phyloP scores from a whole-genome alignment of 441 rosid species.

The Viola pubescens region DNA sequence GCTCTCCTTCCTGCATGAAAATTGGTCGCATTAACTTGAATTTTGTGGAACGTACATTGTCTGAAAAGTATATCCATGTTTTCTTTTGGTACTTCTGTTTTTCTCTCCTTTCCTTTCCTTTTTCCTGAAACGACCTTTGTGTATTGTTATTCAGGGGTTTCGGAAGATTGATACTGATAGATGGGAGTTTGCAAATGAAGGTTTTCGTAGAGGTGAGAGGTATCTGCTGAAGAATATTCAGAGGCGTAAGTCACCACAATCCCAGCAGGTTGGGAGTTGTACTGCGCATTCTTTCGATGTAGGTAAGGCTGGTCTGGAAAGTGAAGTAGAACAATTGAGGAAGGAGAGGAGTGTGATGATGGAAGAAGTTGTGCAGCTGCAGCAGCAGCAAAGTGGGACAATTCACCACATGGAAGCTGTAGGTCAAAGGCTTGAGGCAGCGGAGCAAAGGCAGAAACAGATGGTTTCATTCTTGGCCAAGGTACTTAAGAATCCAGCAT shows the following conservation, averaged over 20 bases:
- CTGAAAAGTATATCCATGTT: neutral
- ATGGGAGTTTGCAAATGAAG: conserved; percentile 92
- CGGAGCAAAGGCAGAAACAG: conserved; percentile 71
- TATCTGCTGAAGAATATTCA: conserved; percentile 73
- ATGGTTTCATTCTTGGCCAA: conserved; percentile 76
- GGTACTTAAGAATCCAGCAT: conserved; percentile 57
- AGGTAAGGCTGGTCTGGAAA: conserved; percentile 37
- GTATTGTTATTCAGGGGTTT: conserved; percentile 61
- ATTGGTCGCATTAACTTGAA: conserved; percentile 14
- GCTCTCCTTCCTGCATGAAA: conserved; percentile 12
- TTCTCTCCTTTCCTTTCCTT: no score
- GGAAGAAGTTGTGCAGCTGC: conserved; percentile 76
- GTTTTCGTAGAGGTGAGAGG: conserved; percentile 65
- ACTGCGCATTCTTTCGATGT: conserved; percentile 36
- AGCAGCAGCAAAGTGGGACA: conserved; percentile 53
- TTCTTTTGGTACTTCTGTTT: conserved; percentile 5
- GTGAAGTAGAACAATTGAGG: conserved; percentile 58
- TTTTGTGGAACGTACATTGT: conserved; percentile 7
- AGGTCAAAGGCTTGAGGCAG: conserved; percentile 55
- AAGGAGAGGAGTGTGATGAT: conserved; percentile 51
- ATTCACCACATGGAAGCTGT: conserved; percentile 41
- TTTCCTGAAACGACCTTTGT: conserved; percentile 5
- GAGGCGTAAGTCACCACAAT: conserved; percentile 61
- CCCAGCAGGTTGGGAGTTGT: conserved; percentile 43
- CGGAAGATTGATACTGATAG: conserved; percentile 72